Base-by-base conservation (phyloP, 2,329 filamentous ascomycete species). In the Penicillium sp. region DNA sequence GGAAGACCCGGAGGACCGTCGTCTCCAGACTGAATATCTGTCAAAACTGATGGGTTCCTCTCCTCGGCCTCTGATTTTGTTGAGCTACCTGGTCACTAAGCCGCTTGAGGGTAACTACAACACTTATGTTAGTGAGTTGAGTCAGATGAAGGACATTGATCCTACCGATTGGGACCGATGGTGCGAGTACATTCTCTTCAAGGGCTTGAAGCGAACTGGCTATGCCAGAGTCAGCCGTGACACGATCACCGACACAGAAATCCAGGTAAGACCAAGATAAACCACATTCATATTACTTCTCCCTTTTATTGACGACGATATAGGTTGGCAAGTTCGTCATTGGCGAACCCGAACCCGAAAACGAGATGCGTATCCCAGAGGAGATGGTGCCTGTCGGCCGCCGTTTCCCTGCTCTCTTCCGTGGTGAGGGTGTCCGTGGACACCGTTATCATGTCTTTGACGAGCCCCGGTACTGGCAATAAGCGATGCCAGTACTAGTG, bases 131-230 rank as follows among this genome's bases (percentile, higher is more conserved):
- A 91, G 91, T 52, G 83, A 91, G 49, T 79, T 79, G 54, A 96
- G 90, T 54, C 91, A 92, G 9, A 99, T 99, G 94, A 87, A 90
- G 67, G 94, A 99, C 68, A 94, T 99, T 46, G 94, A 99, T 68
- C 84, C 87, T 0, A 87, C 81, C 3, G 94, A 99, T 72, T 96
- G 92, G 92, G 94, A 99, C 73, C 82, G 94, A 51, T 99, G 94
- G 94, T 99, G 94, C 79, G 93, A 99, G 79, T 99, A 99, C 75
- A 97, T 99, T 62, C 79, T 99, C 23, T 99, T 91, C 81, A 97
- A 97, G 80, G 87, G 87, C 11, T 77, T 99, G 58, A 88, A 87
- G 75, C 84, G 93, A 58, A 88, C 89, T 0, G 93, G 91, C 1
- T 99, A 99, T 71, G 94, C 94, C 3, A 82, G 94, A 50, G 88